Evolutionary conservation across 2,329 filamentous ascomycete genomes (phyloP).

Genomic region (Fusarium poae): DNA sequence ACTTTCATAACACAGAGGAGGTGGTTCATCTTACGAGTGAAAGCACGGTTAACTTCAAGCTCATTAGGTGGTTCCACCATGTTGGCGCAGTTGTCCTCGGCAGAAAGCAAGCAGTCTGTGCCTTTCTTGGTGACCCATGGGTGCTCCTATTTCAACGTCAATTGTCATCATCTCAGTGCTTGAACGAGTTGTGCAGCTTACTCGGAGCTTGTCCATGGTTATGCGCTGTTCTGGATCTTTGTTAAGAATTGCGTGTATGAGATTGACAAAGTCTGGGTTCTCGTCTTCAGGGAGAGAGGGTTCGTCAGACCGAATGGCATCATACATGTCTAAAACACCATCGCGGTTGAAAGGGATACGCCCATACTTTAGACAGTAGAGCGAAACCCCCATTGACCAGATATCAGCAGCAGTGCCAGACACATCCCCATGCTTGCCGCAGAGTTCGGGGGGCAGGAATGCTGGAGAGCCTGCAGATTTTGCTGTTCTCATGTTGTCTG

Average conservation of each 20-base stretch:
- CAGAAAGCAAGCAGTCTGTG: conserved; percentile 80
- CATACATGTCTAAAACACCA: conserved; percentile 87
- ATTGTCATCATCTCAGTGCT: background rate
- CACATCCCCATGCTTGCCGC: conserved; percentile 86
- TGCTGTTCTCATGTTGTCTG: conserved; percentile 85
- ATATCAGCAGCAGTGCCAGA: conserved; percentile 93
- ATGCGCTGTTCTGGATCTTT: conserved; percentile 89
- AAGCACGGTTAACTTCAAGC: conserved; percentile 89
- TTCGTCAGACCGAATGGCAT: conserved; percentile 82
- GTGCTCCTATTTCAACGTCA: conserved; percentile 74
- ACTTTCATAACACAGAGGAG: conserved; percentile 92
- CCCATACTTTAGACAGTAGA: conserved; percentile 93
- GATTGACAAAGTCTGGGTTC: conserved; percentile 77
- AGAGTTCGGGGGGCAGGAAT: conserved; percentile 93
- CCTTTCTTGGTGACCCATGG: conserved; percentile 91
- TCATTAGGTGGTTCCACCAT: conserved; percentile 87
- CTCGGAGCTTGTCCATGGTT: conserved; percentile 83
- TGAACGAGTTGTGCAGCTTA: conserved; percentile 61
- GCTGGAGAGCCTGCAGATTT: conserved; percentile 96
- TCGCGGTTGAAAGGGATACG: conserved; percentile 85
- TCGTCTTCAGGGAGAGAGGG: conserved; percentile 72
- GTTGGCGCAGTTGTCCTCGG: conserved; percentile 87
- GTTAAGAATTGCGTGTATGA: conserved; percentile 80
- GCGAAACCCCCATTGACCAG: conserved; percentile 97
- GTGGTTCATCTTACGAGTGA: conserved; percentile 89